phyloP scores from a whole-genome alignment of 2,329 filamentous ascomycete species.

The Hypoxylon sp. region DNA sequence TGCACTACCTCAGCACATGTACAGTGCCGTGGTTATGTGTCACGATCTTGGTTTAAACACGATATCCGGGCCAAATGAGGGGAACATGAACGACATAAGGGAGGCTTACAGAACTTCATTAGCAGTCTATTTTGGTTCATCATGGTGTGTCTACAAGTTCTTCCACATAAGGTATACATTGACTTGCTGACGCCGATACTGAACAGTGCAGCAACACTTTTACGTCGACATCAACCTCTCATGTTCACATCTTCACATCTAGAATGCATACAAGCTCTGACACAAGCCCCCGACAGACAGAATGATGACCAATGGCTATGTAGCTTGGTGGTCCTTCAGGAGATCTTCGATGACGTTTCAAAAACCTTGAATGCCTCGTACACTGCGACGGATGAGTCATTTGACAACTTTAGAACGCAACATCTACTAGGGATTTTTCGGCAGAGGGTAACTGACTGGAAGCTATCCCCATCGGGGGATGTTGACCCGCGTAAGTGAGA shows the following conservation, averaged over 20 bases:
- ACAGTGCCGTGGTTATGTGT: constrained; percentile 41
- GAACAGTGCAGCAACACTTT: constrained; percentile 32
- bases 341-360: constrained; percentile 40
- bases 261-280: constrained; percentile 30
- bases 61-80: not conserved
- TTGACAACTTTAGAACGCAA: constrained; percentile 39
- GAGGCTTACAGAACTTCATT: constrained; percentile 35
- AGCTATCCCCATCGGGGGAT: constrained; percentile 20
- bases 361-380: constrained; percentile 33
- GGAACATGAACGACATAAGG: not conserved
- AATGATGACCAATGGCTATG: constrained; percentile 38
- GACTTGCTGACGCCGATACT: constrained; percentile 1
- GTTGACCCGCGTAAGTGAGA: constrained; percentile 31
- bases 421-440: constrained; percentile 34
- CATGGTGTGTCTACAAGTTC: constrained; percentile 30
- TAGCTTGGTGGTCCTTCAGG: constrained; percentile 36
- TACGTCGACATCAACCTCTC: constrained; percentile 37
- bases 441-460: constrained; percentile 37
- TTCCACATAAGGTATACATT: not conserved
- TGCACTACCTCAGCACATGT: constrained; percentile 38
- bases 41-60: constrained; percentile 34
- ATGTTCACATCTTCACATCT: constrained; percentile 29
- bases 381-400: constrained; percentile 23
- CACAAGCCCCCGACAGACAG: not conserved
- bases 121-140: constrained; percentile 39